These are phyloP conservation scores for Cyberlindnera xylosilytica DNA, from an alignment of 805 yeast species.

Conservation along the genomic window DNA sequence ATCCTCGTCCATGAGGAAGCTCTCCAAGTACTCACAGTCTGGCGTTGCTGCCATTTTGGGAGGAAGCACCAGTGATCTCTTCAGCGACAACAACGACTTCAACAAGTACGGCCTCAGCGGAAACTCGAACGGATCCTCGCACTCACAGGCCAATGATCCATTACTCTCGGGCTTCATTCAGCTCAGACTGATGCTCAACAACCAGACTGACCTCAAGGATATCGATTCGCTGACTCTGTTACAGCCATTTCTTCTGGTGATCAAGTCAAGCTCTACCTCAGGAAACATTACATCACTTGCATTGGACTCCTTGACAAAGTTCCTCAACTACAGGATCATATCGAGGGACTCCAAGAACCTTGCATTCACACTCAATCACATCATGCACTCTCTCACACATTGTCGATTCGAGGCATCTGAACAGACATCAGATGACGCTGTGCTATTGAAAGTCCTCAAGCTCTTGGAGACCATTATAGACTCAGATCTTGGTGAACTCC, in stretches of 20 bases:
- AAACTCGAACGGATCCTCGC: constrained; percentile 13
- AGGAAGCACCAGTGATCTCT: constrained; percentile 50
- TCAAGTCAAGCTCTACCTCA: constrained; percentile 80
- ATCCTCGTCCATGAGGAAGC: constrained; percentile 85
- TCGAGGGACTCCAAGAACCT: constrained; percentile 51
- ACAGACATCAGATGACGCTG: constrained; percentile 88
- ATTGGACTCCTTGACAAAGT: constrained; percentile 67
- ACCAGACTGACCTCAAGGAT: constrained; percentile 45
- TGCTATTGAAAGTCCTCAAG: constrained; percentile 75
- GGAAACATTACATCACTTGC: constrained; percentile 85
- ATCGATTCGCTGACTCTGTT: constrained; percentile 72
- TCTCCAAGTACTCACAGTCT: constrained; percentile 69
- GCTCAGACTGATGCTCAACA: constrained; percentile 66
- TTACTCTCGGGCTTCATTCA: constrained; percentile 77
- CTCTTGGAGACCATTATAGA: constrained; percentile 65
- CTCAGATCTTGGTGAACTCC: constrained; percentile 59
- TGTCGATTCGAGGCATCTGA: constrained; percentile 96
- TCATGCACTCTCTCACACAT: constrained; percentile 71
- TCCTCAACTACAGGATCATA: constrained; percentile 70
- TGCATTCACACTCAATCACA: constrained; percentile 56
- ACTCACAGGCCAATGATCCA: constrained; percentile 47
- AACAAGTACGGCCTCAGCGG: constrained; percentile 25
- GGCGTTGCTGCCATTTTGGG: constrained; percentile 86
- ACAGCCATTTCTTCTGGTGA: constrained; percentile 82
- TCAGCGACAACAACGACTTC: constrained; percentile 41